A percentile compares a stretch with the other conserved stretches of the same genome.
These are phyloP conservation scores for Colletotrichum sp. DNA, from an alignment of 2,329 filamentous ascomycete species.

Conservation along the genomic window DNA sequence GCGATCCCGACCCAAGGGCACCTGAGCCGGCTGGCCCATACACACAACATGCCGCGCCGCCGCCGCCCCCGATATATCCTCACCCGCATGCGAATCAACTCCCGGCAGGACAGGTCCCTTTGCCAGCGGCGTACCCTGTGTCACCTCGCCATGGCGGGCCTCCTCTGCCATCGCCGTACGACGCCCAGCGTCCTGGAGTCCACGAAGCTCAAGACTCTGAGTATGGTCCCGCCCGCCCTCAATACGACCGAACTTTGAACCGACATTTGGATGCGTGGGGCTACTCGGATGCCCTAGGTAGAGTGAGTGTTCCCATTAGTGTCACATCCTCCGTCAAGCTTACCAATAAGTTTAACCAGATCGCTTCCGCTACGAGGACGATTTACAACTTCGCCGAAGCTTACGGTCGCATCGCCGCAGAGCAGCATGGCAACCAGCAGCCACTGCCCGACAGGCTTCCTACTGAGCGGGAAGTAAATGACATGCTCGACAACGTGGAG, in stretches of 20 bases:
- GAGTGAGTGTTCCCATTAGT: conserved; percentile 51
- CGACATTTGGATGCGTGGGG: conserved; percentile 58
- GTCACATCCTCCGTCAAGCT: background rate
- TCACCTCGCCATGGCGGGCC: conserved; percentile 55
- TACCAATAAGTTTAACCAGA: conserved; percentile 39
- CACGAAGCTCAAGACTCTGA: conserved; percentile 49
- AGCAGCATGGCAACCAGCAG: conserved; percentile 56
- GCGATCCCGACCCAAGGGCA: conserved; percentile 40
- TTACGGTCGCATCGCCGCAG: conserved; percentile 58
- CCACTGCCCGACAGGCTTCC: conserved; percentile 60
- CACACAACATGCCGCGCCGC: conserved; percentile 19
- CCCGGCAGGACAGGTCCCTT: conserved; percentile 52
- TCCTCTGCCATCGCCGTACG: conserved; percentile 49
- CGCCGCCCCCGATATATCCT: conserved; percentile 17
- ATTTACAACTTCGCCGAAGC: conserved; percentile 63
- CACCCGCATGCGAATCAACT: conserved; percentile 41
- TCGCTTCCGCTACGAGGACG: conserved; percentile 56
- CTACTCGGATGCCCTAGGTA: conserved; percentile 57
- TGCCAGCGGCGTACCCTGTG: conserved; percentile 52
- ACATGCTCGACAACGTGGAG: conserved; percentile 59
- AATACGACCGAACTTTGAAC: conserved; percentile 52
- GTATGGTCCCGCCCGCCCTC: conserved; percentile 41
- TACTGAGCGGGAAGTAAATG: conserved; percentile 58
- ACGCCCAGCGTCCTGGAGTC: conserved; percentile 45
- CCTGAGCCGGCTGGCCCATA: conserved; percentile 44